Conservation (phyloP, 2,329 filamentous ascomycete genomes). For the Paraconiothyrium sp. region DNA sequence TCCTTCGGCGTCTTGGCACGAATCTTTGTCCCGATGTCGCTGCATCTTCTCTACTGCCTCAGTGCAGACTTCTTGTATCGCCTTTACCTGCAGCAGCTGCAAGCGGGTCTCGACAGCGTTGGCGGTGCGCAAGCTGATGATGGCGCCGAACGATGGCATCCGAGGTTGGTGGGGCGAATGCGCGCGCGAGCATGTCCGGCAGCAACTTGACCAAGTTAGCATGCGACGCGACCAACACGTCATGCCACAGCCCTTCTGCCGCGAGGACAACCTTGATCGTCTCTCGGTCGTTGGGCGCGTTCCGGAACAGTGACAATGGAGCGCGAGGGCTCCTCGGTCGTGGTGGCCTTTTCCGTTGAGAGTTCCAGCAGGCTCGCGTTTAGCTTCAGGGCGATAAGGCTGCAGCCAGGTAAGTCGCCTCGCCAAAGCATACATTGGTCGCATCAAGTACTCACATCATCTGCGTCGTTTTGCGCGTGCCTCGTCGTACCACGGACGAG, state of each 20-base stretch:
- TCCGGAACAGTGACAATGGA: no score
- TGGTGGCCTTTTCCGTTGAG: conserved; percentile 4
- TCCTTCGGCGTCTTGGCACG: background rate
- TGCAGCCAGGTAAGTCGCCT: background rate
- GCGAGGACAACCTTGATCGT: background rate
- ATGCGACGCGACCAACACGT: background rate
- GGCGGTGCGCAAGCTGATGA: background rate
- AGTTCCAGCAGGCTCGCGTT: background rate
- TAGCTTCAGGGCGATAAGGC: background rate
- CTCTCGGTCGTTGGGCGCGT: background rate
- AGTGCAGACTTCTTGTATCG: background rate
- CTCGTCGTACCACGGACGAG: background rate
- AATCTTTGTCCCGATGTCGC: background rate
- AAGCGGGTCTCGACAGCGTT: background rate
- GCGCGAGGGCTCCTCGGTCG: no score
- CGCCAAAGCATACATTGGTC: background rate
- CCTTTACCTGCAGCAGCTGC: background rate
- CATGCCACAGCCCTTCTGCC: background rate
- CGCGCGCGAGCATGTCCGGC: background rate
- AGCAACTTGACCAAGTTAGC: background rate
- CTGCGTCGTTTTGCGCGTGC: background rate
- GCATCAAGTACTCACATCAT: background rate
- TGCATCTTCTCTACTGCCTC: background rate
- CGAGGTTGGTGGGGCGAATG: background rate
- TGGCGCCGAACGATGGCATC: background rate